Evolutionary conservation across 2,329 filamentous ascomycete genomes (phyloP), one percentile per base, ranked within the genome.

Genomic region (Cladosporium sp.): DNA sequence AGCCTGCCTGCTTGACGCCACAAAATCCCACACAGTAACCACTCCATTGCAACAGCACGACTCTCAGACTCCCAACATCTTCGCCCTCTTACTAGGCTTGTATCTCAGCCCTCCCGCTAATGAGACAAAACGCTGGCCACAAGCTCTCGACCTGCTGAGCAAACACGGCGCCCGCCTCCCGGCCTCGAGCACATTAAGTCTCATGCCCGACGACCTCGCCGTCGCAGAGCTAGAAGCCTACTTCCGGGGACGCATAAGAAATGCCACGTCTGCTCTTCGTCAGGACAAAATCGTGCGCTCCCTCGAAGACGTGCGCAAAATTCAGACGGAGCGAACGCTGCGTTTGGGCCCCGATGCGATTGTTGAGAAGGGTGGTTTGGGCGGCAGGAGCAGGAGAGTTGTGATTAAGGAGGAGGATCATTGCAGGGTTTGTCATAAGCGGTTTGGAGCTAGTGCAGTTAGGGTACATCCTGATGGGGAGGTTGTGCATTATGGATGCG

Each of bases 161-260:
- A 90, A 90, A 65, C 94, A 99, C 70, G 94, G 94, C 48, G 91
- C 93, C 10, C 88, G 94, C 10, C 83, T 99, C 5, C 93, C 95
- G 0, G 91, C 94, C 0, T 84, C 86, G 4, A 93, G 90, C 34
- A 96, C 93, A 0, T 80, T 99, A 7, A 85, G 88, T 19, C 81
- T 99, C 20, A 92, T 99, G 44, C 94, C 94, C 0, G 83, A 90
- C 59, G 79, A 83, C 3, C 83, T 97, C 7, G 87, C 91, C 0
- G 84, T 97, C 7, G 78, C 82, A 36, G 84, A 94, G 58, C 83
- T 99, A 0, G 89, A 92, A 67, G 88, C 88, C 13, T 99, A 99
- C 74, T 97, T 99, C 79, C 85, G 87, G 36, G 91, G 92, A 10
- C 87, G 93, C 20, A 96, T 97, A 66, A 86, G 94, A 19, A 86